phyloP scores from a whole-genome alignment of 768 basidiomycete species.

The Strobilomyces dryophilus region DNA sequence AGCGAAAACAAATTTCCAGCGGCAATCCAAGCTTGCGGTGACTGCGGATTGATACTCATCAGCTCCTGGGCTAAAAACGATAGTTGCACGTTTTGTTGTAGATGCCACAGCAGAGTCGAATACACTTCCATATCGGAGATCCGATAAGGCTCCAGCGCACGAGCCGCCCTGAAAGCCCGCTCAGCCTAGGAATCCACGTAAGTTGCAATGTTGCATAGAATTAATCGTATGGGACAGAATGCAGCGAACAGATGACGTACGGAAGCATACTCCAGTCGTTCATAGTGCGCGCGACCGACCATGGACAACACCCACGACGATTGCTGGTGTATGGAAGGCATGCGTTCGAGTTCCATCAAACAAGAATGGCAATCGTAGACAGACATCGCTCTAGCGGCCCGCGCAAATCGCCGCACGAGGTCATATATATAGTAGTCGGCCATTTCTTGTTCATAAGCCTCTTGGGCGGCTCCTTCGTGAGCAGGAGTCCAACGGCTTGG shows the following conservation, averaged over 20 bases:
- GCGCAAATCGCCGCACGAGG: constrained; percentile 76
- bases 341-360: constrained; percentile 67
- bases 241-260: constrained; percentile 46
- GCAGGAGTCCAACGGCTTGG: constrained; percentile 59
- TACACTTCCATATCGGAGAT: constrained; percentile 93
- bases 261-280: constrained; percentile 81
- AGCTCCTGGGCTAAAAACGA: constrained; percentile 93
- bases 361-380: constrained; percentile 74
- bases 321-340: constrained; percentile 70
- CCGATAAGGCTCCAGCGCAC: constrained; percentile 85
- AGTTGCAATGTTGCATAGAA: constrained; percentile 15
- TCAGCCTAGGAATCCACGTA: constrained; percentile 60
- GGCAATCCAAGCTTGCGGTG: constrained; percentile 92
- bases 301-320: constrained; percentile 78
- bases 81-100: constrained; percentile 77
- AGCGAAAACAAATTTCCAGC: constrained; percentile 94
- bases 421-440: constrained; percentile 84
- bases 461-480: constrained; percentile 70
- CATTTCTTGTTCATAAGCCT: constrained; percentile 63
- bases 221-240: constrained; percentile 6
- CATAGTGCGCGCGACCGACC: constrained; percentile 86
- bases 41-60: constrained; percentile 75
- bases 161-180: constrained; percentile 78
- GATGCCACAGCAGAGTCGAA: constrained; percentile 94
- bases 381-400: constrained; percentile 69